These are phyloP conservation scores for Salvia splendens DNA, from an alignment of 257 asterid species.

Conservation along the genomic window DNA sequence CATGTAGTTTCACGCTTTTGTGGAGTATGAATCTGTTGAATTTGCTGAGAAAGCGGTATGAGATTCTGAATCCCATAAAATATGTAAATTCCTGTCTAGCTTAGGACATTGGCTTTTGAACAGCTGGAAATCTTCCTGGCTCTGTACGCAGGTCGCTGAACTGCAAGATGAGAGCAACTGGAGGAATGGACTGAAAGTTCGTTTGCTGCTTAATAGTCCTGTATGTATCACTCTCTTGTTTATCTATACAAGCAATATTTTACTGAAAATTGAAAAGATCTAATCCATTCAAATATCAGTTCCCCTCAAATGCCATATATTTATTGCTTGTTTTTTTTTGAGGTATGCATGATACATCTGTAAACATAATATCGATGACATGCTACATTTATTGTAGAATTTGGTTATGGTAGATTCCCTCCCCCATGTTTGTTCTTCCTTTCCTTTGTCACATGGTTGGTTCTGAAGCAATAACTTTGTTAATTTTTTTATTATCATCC, in stretches of 20 bases:
- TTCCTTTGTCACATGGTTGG: background rate
- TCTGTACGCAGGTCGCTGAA: slow-evolving; percentile 55
- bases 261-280: slow-evolving; percentile 20
- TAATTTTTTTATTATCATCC: background rate
- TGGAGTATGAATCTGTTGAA: slow-evolving; percentile 83
- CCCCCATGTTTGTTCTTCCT: background rate
- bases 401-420: background rate
- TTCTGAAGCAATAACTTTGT: background rate
- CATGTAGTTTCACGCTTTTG: slow-evolving; percentile 84
- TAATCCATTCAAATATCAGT: background rate
- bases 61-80: slow-evolving; percentile 16
- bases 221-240: slow-evolving; percentile 42
- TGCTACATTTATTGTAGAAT: background rate
- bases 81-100: background rate
- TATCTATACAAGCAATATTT: slow-evolving; percentile 15
- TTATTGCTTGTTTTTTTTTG: background rate
- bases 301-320: background rate
- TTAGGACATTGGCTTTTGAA: slow-evolving; percentile 25
- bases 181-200: slow-evolving; percentile 88
- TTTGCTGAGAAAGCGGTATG: slow-evolving; percentile 81
- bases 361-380: background rate
- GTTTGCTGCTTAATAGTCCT: slow-evolving; percentile 56
- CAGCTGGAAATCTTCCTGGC: slow-evolving; percentile 14
- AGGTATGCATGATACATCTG: background rate
- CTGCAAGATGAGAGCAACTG: slow-evolving; percentile 76